These are phyloP conservation scores for Syzygium grande DNA, from an alignment of 345 rosid species.

Conservation along the genomic window DNA sequence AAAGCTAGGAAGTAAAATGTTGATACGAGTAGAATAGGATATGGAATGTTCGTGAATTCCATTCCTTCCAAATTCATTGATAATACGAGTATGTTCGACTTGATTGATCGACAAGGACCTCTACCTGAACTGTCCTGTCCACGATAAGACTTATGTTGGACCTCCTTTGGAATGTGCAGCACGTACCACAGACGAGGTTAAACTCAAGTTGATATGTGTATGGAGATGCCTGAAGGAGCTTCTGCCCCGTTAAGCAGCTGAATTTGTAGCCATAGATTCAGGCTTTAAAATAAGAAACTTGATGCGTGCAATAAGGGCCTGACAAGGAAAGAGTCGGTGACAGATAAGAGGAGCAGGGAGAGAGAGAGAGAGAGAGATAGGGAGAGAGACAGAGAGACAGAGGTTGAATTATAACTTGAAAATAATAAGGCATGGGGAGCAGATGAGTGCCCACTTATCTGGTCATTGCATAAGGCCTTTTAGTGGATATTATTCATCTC, in stretches of 20 bases:
- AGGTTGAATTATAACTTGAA: neutral
- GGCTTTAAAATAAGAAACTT: neutral
- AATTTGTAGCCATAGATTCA: neutral
- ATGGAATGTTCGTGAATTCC: neutral
- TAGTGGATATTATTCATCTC: neutral
- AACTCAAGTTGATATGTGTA: neutral
- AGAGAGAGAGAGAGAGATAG: neutral
- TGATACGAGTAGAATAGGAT: neutral
- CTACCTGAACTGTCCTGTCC: neutral
- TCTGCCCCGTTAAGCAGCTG: neutral
- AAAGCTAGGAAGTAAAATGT: neutral
- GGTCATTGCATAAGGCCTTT: neutral
- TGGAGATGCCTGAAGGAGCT: neutral
- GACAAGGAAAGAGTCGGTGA: neutral
- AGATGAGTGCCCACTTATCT: slow-evolving; percentile 1
- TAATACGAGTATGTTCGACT: neutral
- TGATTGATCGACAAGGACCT: neutral
- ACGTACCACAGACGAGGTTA: neutral
- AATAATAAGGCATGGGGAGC: neutral
- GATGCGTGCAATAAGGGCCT: neutral
- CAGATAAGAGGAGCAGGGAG: neutral
- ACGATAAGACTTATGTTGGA: neutral
- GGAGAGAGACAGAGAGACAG: neutral
- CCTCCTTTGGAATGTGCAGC: neutral
- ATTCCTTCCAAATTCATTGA: neutral